A percentile compares a stretch with the other conserved stretches of the same genome.
Evolutionary conservation across 1,284 basidiomycete species (phyloP).

Genomic region (Apiotrichum laibachii): DNA sequence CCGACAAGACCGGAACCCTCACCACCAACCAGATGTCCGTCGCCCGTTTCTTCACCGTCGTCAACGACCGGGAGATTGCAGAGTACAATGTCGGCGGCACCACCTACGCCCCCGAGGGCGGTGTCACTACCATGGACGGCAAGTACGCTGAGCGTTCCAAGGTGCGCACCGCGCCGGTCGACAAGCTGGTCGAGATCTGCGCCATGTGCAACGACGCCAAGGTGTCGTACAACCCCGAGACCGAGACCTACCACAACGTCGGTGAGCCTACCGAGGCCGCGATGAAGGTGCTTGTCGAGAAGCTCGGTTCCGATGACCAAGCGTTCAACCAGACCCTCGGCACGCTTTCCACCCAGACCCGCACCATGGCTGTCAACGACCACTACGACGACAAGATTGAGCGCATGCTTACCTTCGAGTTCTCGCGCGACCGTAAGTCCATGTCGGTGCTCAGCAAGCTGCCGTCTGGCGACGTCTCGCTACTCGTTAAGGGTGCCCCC

Average conservation of each 20-base stretch:
- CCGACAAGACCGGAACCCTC: slow-evolving; percentile 93
- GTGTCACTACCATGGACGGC: slow-evolving; percentile 64
- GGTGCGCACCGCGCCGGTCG: slow-evolving; percentile 68
- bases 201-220: slow-evolving; percentile 91
- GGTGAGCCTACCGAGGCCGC: slow-evolving; percentile 98
- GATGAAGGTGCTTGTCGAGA: slow-evolving; percentile 88
- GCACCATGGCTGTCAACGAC: slow-evolving; percentile 79
- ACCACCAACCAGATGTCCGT: slow-evolving; percentile 97
- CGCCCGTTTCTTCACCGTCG: slow-evolving; percentile 72
- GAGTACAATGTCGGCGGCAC: slow-evolving; percentile 83
- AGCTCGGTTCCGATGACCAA: slow-evolving; percentile 59
- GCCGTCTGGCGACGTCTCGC: slow-evolving; percentile 59
- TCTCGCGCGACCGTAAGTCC: slow-evolving; percentile 96
- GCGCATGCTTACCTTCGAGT: slow-evolving; percentile 90
- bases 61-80: slow-evolving; percentile 54
- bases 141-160: slow-evolving; percentile 58
- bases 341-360: slow-evolving; percentile 60
- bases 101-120: slow-evolving; percentile 80
- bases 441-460: slow-evolving; percentile 83
- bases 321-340: slow-evolving; percentile 58
- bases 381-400: slow-evolving; percentile 71
- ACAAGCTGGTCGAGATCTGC: slow-evolving; percentile 81
- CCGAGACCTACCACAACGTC: slow-evolving; percentile 73
- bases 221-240: slow-evolving; percentile 71
- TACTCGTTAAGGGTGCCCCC: slow-evolving; percentile 94